Percentiles rank a stretch among this genome's conserved stretches.
These are phyloP conservation scores for Alternaria ventricosa DNA, from an alignment of 2,329 filamentous ascomycete species.

Conservation along the genomic window DNA sequence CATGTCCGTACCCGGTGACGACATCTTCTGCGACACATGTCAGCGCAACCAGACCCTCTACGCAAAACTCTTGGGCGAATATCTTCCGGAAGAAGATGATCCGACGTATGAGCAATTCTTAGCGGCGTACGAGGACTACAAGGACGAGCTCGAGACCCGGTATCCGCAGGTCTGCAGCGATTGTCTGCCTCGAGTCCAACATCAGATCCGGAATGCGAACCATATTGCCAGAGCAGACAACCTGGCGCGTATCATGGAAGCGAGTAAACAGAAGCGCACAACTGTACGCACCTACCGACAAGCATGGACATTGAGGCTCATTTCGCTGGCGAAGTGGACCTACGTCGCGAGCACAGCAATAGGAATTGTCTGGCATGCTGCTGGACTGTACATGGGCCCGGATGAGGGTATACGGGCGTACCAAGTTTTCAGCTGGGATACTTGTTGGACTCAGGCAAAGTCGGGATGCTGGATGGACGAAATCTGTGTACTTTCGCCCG, in stretches of 20 bases:
- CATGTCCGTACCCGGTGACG: conserved; percentile 36
- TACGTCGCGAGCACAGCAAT: conserved; percentile 50
- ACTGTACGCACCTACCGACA: conserved; percentile 44
- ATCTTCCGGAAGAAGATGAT: conserved; percentile 70
- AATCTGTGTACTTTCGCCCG: conserved; percentile 36
- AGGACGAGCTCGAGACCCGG: conserved; percentile 74
- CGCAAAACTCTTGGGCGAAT: conserved; percentile 77
- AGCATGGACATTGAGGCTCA: conserved; percentile 52
- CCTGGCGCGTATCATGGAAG: conserved; percentile 75
- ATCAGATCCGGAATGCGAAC: conserved; percentile 71
- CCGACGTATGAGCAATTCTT: conserved; percentile 74
- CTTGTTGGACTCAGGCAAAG: conserved; percentile 32
- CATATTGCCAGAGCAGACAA: conserved; percentile 88
- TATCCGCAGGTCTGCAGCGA: conserved; percentile 88
- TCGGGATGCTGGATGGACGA: conserved; percentile 25
- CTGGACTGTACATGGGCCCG: conserved; percentile 29
- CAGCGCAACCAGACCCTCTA: conserved; percentile 88
- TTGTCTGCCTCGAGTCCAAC: conserved; percentile 77
- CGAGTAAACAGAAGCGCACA: conserved; percentile 45
- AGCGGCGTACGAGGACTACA: conserved; percentile 72
- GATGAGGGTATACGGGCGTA: conserved; percentile 10
- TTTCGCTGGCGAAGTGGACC: conserved; percentile 53
- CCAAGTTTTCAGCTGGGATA: conserved; percentile 15
- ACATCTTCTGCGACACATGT: conserved; percentile 76
- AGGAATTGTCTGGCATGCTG: conserved; percentile 46